Conservation (phyloP, 768 basidiomycete species). For the Gloeophyllum trabeum region DNA sequence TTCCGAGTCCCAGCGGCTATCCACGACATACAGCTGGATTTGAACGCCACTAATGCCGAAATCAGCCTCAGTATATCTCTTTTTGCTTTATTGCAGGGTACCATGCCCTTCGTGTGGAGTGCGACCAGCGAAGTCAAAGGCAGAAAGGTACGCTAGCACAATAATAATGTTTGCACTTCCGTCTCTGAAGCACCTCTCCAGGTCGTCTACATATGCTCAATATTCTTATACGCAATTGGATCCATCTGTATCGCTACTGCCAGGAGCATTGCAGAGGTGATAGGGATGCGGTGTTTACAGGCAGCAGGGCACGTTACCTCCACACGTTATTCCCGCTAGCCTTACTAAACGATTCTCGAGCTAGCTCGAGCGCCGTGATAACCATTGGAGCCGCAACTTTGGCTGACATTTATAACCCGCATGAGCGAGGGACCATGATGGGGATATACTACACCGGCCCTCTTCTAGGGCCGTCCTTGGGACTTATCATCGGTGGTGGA, state of each 20-base stretch:
- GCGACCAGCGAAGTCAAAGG: conserved; percentile 68
- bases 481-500: conserved; percentile 61
- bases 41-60: conserved; percentile 47
- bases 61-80: conserved; percentile 60
- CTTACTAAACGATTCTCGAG: conserved; percentile 7
- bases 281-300: conserved; percentile 62
- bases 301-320: conserved; percentile 39
- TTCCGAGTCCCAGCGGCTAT: too few relatives aligned
- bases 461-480: conserved; percentile 58
- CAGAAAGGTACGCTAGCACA: conserved; percentile 45
- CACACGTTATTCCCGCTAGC: conserved; percentile 1
- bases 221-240: conserved; percentile 40
- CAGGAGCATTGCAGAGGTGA: conserved; percentile 42
- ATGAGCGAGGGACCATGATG: conserved; percentile 70
- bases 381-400: conserved; percentile 69
- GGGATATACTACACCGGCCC: conserved; percentile 76
- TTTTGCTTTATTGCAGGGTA: conserved; percentile 65
- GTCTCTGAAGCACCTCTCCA: conserved; percentile 9
- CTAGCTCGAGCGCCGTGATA: conserved; percentile 54
- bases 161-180: conserved; percentile 2
- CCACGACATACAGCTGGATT: conserved; percentile 42
- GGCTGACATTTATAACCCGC: conserved; percentile 68
- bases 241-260: conserved; percentile 47
- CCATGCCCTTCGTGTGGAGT: conserved; percentile 56
- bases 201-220: conserved; percentile 44